Evolutionary conservation across 441 rosid species (phyloP).

Genomic region (Euphorbia schlechtendalii): DNA sequence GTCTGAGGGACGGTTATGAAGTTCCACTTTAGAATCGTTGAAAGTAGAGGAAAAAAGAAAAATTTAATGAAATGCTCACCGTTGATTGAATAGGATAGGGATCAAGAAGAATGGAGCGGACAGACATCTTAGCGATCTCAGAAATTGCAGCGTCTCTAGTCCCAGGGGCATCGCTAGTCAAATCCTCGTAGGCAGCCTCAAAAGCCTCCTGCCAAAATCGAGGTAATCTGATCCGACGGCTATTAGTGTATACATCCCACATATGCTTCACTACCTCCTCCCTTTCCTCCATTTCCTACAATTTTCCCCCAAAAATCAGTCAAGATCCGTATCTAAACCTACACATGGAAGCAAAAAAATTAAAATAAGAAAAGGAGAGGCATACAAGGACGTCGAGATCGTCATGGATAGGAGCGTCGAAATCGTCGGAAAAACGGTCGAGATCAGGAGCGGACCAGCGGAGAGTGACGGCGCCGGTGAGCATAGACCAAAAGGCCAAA

Average conservation of each 20-base stretch:
- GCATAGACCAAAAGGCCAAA: conserved; percentile 91
- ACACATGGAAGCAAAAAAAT: neutral
- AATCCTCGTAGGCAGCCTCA: conserved; percentile 87
- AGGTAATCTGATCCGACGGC: conserved; percentile 71
- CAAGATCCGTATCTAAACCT: neutral
- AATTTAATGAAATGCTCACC: conserved; percentile 33
- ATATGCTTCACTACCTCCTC: conserved; percentile 91
- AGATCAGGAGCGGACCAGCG: conserved; percentile 88
- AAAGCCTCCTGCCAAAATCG: conserved; percentile 90
- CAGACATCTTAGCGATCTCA: no score
- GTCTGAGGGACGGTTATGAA: no score
- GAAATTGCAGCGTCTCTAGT: conserved; percentile 64
- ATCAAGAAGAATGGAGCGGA: conserved; percentile 51
- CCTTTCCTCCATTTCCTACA: conserved; percentile 92
- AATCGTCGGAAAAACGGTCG: no score
- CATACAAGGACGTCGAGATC: conserved; percentile 79
- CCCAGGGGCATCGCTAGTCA: conserved; percentile 67
- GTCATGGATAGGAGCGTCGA: conserved; percentile 46
- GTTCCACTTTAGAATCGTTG: no score
- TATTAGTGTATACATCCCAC: conserved; percentile 89
- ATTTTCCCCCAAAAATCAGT: conserved; percentile 7
- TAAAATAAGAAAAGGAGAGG: no score
- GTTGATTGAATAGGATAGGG: conserved; percentile 51
- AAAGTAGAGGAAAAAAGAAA: no score
- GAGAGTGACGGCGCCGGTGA: conserved; percentile 89